Evolutionary conservation across 2,329 filamentous ascomycete species (phyloP), one percentile per base, ranked within the genome.

Genomic region (Rugonectria rugulosa): DNA sequence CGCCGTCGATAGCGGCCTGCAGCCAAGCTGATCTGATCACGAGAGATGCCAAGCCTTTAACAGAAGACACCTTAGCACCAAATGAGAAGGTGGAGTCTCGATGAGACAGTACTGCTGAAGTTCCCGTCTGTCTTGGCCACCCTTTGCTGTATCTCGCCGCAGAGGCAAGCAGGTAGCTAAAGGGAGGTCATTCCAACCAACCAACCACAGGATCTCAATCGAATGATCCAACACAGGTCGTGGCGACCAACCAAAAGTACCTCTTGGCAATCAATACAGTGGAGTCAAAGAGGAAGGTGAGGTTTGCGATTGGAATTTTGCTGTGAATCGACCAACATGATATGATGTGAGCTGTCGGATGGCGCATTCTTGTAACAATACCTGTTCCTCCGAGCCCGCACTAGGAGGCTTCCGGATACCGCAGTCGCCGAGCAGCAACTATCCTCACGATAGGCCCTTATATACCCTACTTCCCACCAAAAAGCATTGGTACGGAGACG

Each of bases 231-330:
- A 9, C 5, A 14, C 6, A 14, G 4, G 29, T 10, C 29, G 29
- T 14, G n/a, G 43, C 19, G 24, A 26, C 20, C 43, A 34, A 14
- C 27, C 12, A 42, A 42, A 34, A 19, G 29, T 7, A 36, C 15
- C n/a, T 31, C 44, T 54, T 54, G 44, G 51, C 51, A 36, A 9
- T 8, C 29, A 31, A 29, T 14, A 31, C 24, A 26, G 15, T 17
- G 9, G 14, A 14, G 41, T 44, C 14, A 43, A 44, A 41, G 43
- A 48, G 51, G 51, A 54, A 54, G 51, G 51, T 54, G 23, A 43
- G 26, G 37, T 23, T 37, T n/a, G 21, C 29, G 27, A 36, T 20
- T 19, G 23, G 10, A 42, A n/a, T 36, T 14, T 37, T 26, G 37
- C 26, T 45, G 42, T 32, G 37, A 47, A 36, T 29, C 20, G 42